phyloP scores from a whole-genome alignment of 495 filamentous ascomycete species.

The Neurospora africana region DNA sequence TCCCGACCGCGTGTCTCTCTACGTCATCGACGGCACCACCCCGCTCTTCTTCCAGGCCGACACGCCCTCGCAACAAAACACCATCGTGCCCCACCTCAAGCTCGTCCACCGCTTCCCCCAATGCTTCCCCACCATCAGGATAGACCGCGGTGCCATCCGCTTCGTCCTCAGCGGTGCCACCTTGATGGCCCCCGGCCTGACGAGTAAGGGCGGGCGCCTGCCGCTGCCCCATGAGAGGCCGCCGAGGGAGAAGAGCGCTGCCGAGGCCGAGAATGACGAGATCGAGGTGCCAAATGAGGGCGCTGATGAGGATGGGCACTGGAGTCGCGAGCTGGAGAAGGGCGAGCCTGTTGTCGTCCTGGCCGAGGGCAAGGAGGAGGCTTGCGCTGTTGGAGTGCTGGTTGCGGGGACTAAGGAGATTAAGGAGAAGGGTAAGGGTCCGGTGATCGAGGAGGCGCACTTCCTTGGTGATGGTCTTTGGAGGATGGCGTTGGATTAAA shows the following conservation, averaged over 20 bases:
- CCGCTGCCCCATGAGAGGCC: constrained; percentile 35
- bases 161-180: constrained; percentile 89
- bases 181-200: constrained; percentile 91
- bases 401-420: constrained; percentile 86
- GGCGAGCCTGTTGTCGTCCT: constrained; percentile 77
- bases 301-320: constrained; percentile 35
- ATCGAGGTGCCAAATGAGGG: constrained; percentile 36
- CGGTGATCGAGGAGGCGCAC: constrained; percentile 85
- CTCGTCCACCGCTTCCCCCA: constrained; percentile 64
- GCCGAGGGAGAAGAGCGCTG: constrained; percentile 18
- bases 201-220: constrained; percentile 65
- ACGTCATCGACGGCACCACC: constrained; percentile 58
- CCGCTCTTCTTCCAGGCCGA: constrained; percentile 89
- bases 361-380: constrained; percentile 89
- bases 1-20: constrained; percentile 80
- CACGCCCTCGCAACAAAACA: constrained; percentile 29
- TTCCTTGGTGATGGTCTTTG: constrained; percentile 92
- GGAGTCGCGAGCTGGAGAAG: constrained; percentile 52
- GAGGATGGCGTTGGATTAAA: constrained; percentile 61
- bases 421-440: constrained; percentile 84
- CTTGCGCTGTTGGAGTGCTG: constrained; percentile 77
- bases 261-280: constrained; percentile 13
- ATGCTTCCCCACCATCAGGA: constrained; percentile 55
- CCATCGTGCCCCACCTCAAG: constrained; percentile 63
- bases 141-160: constrained; percentile 91